These are phyloP conservation scores for Theileria annulata DNA, from an alignment of 169 alveolate species.

Conservation along the genomic window DNA sequence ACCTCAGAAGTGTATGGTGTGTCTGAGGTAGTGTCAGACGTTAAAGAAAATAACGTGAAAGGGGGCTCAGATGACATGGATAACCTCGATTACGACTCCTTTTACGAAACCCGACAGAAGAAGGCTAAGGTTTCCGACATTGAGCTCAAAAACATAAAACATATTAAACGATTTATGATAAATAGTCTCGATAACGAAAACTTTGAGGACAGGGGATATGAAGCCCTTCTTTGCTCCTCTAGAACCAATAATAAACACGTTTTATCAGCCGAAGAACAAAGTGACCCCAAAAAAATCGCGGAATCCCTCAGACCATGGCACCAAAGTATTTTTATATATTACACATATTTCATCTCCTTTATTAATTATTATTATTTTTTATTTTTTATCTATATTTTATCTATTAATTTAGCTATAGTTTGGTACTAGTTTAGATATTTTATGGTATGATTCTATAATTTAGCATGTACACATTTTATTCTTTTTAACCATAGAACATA, in stretches of 20 bases:
- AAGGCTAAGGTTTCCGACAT: background rate
- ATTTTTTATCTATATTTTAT: no score
- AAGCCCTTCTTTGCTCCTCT: conserved; percentile 9
- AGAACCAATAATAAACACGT: background rate
- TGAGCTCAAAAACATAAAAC: background rate
- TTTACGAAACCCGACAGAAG: background rate
- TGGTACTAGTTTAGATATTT: no score
- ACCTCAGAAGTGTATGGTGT: background rate
- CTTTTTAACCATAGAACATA: background rate
- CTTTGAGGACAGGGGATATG: conserved; percentile 6
- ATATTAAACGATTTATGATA: background rate
- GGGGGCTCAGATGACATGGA: background rate
- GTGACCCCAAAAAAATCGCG: conserved; percentile 24
- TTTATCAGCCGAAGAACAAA: conserved; percentile 12
- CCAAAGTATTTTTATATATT: background rate
- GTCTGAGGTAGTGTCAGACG: background rate
- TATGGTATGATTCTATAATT: no score
- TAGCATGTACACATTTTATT: no score
- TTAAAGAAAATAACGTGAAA: background rate
- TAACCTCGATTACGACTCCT: background rate
- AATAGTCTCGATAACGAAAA: background rate
- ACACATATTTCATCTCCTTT: background rate
- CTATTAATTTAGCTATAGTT: no score
- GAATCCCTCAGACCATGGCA: conserved; percentile 33
- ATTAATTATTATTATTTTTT: no score